Percentiles rank a stretch among this genome's conserved stretches.
phyloP scores from a whole-genome alignment of 106 monocot species.

The Ottelia alismoides region DNA sequence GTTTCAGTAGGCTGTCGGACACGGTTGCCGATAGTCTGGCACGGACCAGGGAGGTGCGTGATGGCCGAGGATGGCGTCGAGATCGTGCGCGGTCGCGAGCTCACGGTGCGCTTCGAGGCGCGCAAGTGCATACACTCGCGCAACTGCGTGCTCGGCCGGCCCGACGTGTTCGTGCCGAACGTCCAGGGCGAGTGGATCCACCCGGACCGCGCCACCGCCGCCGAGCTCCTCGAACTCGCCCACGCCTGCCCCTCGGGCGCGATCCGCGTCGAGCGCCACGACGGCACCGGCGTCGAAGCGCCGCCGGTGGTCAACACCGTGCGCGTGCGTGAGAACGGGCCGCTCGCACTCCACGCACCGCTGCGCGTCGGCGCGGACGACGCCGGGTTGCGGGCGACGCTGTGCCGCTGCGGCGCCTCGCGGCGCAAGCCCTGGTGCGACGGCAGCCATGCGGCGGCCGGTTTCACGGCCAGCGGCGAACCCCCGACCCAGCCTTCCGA shows the following conservation, averaged over 20 bases:
- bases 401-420: neutral
- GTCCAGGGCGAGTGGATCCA: neutral
- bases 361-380: neutral
- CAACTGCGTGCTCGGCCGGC: neutral
- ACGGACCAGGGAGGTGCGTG: too few species aligned
- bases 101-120: neutral
- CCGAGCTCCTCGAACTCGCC: neutral
- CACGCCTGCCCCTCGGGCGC: neutral
- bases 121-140: neutral
- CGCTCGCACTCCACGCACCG: neutral
- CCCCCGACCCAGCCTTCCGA: neutral
- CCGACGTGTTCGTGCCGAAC: neutral
- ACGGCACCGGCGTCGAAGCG: neutral
- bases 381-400: neutral
- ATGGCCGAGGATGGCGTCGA: neutral
- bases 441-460: neutral
- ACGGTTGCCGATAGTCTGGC: too few species aligned
- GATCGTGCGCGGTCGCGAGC: neutral
- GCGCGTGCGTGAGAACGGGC: neutral
- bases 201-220: neutral
- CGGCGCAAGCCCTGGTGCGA: neutral
- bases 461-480: neutral
- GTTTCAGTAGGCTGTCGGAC: too few species aligned
- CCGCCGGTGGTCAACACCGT: neutral
- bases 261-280: neutral